Base-by-base conservation (phyloP, 805 yeast genomes). In the Cyberlindnera lachancei region DNA sequence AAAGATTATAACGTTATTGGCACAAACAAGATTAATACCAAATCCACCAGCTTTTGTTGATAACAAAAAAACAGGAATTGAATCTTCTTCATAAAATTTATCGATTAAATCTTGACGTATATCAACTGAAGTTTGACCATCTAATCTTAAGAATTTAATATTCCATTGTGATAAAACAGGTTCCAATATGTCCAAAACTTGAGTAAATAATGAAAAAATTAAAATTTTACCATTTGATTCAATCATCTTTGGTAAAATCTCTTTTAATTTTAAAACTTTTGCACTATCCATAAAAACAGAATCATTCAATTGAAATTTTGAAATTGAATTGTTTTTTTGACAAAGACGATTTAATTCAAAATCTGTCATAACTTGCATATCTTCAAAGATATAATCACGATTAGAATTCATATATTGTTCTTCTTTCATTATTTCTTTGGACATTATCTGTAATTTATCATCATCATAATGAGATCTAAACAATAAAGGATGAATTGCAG, bases 41-140 rank as follows among this genome's bases (percentile, higher is more conserved):
- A 92, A 92, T 1, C 99, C 99, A 53, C 99, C 99, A 1, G 98
- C 97, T 53, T 85, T 86, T 4, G 99, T 92, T 9, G 96, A 85
- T 27, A 92, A 63, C 30, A 92, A 64, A 50, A 92, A 90, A 4
- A 92, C 80, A 0, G 94, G 90, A 42, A 92, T 84, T 5, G 75
- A 66, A 0, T 72, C 70, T 40, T 87, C 94, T 21, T 83, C 87
- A 49, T 86, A 80, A 52, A 83, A 92, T 45, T 74, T 75, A 60
- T 92, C 98, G 45, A 92, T 90, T 44, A 90, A 62, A 36, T 82
- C 85, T 57, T 92, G 98, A 52, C 99, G 74, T 18, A 83, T 78
- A 41, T 92, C 96, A 34, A 92, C 98, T 11, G 88, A 69, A 0
- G 99, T 92, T 37, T 70, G 70, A n/a, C 99, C 99, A 53, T 92